Base-by-base conservation (phyloP, 176 grass and related monocot genomes). In the Triticum urartu region DNA sequence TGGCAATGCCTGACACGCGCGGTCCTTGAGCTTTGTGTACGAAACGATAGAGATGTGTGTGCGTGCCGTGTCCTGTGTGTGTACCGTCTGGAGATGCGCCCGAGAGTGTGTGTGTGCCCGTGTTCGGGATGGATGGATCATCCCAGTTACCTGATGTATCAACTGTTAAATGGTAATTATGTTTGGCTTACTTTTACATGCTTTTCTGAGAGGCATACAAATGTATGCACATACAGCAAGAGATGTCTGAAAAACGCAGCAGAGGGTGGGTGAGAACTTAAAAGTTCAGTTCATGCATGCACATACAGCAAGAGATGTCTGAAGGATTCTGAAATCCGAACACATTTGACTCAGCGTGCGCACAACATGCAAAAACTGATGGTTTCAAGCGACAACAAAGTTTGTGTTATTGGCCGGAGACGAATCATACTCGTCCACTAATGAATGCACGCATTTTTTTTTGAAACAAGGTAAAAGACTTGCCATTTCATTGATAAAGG, bases 81-180 rank as follows among this genome's bases (percentile, higher is more conserved):
- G 85, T 87, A 7, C 81, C 25, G 5, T 87, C 12, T 52, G 35
- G 33, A 15, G 40, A 50, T 84, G 59, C 26, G 6, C 12, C n/a
- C 42, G n/a, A 59, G 47, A 38, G 35, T 76, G 85, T 76, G 89
- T 12, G 35, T 43, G 4, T 36, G n/a, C 65, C 64, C 30, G 21
- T 77, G 76, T 61, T 80, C n/a, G 79, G 85, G 89, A 79, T 40
- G 10, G 20, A 43, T 52, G 50, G 48, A 52, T 52, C 14, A 54
- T 72, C 69, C 69, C 38, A 24, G 38, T 80, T 80, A 72, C 85
- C 80, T 24, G 11, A 61, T 91, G 89, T 91, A 76, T 84, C 77
- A 21, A 38, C 38, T 79, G 56, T 39, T 86, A 72, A 84, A 67
- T 52, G 77, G 32, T 68, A 90, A 78, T 85, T 80, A 71, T 71